phyloP scores from a whole-genome alignment of 257 asterid genomes.

The Verbena officinalis region DNA sequence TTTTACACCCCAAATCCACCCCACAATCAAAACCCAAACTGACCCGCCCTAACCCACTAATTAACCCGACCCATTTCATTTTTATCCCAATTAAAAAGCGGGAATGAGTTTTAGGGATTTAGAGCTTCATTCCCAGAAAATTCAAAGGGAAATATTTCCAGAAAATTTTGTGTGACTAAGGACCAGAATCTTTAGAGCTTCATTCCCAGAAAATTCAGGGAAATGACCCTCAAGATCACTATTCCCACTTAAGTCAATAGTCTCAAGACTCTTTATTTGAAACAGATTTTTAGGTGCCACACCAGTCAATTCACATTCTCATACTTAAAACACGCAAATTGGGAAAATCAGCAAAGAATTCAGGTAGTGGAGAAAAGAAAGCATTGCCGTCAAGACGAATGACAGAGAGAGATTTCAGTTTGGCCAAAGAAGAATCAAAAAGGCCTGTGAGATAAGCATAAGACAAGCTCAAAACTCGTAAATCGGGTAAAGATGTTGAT shows the following conservation, averaged over 20 bases:
- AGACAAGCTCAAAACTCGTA: slow-evolving; percentile 50
- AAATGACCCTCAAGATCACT: slow-evolving; percentile 52
- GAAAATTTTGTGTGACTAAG: slow-evolving; percentile 48
- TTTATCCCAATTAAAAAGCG: too few species aligned
- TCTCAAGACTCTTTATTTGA: slow-evolving; percentile 41
- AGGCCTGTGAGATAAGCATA: slow-evolving; percentile 44
- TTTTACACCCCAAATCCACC: too few species aligned
- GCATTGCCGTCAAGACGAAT: slow-evolving; percentile 46
- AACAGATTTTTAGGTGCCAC: slow-evolving; percentile 47
- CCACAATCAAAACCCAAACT: too few species aligned
- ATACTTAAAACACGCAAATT: slow-evolving; percentile 38
- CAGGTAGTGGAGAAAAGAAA: slow-evolving; percentile 43
- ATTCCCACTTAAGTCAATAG: slow-evolving; percentile 46
- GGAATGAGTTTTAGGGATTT: too few species aligned
- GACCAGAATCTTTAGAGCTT: slow-evolving; percentile 41
- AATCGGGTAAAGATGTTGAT: slow-evolving; percentile 42
- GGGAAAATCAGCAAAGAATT: slow-evolving; percentile 45
- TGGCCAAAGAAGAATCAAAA: slow-evolving; percentile 34
- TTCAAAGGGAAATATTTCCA: slow-evolving; percentile 57
- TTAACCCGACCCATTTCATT: too few species aligned
- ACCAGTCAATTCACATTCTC: slow-evolving; percentile 45
- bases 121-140: too few species aligned
- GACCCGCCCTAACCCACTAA: too few species aligned
- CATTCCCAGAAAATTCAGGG: slow-evolving; percentile 52
- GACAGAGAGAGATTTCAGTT: slow-evolving; percentile 45